phyloP scores from a whole-genome alignment of 2,329 filamentous ascomycete genomes.

The Rutstroemia sp. region DNA sequence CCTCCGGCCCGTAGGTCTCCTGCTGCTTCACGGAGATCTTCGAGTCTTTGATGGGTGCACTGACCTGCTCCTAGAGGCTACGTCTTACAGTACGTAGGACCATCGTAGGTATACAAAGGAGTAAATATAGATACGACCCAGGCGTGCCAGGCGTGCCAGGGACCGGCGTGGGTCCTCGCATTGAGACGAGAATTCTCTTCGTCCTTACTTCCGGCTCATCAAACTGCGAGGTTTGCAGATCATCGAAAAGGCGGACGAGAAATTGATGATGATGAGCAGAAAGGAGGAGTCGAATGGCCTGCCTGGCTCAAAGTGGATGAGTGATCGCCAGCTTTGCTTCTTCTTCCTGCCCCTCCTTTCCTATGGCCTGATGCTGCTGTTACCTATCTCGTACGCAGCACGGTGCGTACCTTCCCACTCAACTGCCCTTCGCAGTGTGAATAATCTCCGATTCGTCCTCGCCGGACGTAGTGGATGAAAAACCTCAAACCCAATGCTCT shows the following conservation, averaged over 20 bases:
- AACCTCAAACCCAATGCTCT: not conserved
- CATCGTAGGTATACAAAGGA: not conserved
- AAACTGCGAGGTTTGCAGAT: not conserved
- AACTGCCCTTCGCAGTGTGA: not conserved
- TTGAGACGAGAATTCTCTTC: conserved; percentile 1
- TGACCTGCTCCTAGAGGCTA: too few species aligned
- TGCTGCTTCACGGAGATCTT: too few species aligned
- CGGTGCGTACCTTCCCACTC: too few species aligned
- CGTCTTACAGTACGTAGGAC: too few species aligned
- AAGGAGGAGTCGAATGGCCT: not conserved
- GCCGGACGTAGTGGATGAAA: not conserved
- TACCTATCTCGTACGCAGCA: not conserved
- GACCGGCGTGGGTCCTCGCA: not conserved
- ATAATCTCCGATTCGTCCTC: not conserved
- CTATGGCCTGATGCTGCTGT: not conserved
- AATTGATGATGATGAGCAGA: not conserved
- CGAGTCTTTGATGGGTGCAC: too few species aligned
- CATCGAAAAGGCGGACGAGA: not conserved
- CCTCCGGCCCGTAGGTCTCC: too few species aligned
- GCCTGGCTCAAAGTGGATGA: not conserved
- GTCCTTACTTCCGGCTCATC: not conserved
- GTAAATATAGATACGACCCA: not conserved
- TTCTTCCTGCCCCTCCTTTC: too few species aligned
- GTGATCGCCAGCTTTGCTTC: too few species aligned
- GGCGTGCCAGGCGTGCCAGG: not conserved